A percentile compares a stretch with the other conserved stretches of the same genome.
These are phyloP conservation scores for Kuraishia piskuri DNA, from an alignment of 805 yeast genomes.

Conservation along the genomic window DNA sequence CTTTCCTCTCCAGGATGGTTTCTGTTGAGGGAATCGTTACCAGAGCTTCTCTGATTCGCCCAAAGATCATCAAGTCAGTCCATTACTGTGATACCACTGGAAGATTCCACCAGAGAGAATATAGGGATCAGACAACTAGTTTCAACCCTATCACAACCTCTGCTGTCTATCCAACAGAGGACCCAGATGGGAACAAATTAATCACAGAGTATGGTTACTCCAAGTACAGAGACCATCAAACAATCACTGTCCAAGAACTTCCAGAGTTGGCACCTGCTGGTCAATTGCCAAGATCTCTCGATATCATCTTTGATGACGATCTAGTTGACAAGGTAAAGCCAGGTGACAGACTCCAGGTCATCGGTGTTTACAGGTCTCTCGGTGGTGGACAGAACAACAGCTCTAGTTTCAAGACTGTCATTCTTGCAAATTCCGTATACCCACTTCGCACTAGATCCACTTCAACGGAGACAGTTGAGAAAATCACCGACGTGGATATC, in stretches of 20 bases:
- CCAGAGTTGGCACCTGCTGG: slow-evolving; percentile 98
- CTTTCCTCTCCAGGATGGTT: slow-evolving; percentile 70
- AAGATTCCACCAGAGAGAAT: slow-evolving; percentile 83
- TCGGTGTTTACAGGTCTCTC: slow-evolving; percentile 87
- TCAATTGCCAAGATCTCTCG: slow-evolving; percentile 89
- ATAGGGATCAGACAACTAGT: slow-evolving; percentile 86
- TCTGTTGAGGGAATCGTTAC: slow-evolving; percentile 95
- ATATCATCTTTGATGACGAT: slow-evolving; percentile 90
- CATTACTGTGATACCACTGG: slow-evolving; percentile 85
- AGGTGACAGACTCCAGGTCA: slow-evolving; percentile 90
- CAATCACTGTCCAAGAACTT: slow-evolving; percentile 90
- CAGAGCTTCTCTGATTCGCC: slow-evolving; percentile 85
- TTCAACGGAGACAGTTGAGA: slow-evolving; percentile 51
- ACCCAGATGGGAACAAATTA: slow-evolving; percentile 81
- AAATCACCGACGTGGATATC: slow-evolving; percentile 75
- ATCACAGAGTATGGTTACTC: slow-evolving; percentile 89
- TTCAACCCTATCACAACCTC: slow-evolving; percentile 78
- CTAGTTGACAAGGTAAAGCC: slow-evolving; percentile 89
- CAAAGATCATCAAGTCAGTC: slow-evolving; percentile 84
- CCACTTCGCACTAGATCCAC: slow-evolving; percentile 84
- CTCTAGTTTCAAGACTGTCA: slow-evolving; percentile 72
- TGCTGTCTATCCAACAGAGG: slow-evolving; percentile 88
- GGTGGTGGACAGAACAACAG: slow-evolving; percentile 62
- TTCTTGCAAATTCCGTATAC: slow-evolving; percentile 83
- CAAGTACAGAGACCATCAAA: slow-evolving; percentile 90